Percentiles rank a stretch among this genome's conserved stretches.
These are phyloP conservation scores for Galeopsis tetrahit DNA, from an alignment of 257 asterid species.

Conservation along the genomic window DNA sequence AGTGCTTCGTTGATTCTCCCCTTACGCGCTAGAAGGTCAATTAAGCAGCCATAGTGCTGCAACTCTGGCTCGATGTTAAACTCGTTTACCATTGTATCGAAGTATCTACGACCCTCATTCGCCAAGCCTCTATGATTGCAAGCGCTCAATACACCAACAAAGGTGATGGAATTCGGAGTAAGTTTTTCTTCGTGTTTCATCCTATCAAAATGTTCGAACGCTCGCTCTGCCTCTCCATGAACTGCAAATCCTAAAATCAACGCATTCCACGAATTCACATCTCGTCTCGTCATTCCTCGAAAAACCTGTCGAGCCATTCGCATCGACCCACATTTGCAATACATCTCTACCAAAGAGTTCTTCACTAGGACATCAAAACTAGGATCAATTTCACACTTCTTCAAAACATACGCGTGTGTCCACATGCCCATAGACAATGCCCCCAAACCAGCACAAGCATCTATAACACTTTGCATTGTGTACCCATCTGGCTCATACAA, in stretches of 20 bases:
- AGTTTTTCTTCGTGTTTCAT: slow-evolving; percentile 57
- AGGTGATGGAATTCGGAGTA: slow-evolving; percentile 69
- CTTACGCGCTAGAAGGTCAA: slow-evolving; percentile 71
- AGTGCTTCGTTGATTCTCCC: slow-evolving; percentile 68
- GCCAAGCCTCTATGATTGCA: slow-evolving; percentile 81
- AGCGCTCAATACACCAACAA: slow-evolving; percentile 65
- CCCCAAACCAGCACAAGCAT: slow-evolving; percentile 79
- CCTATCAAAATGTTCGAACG: slow-evolving; percentile 44
- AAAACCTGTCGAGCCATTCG: slow-evolving; percentile 67
- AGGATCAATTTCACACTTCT: slow-evolving; percentile 35
- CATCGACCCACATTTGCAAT: slow-evolving; percentile 76
- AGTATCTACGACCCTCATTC: slow-evolving; percentile 57
- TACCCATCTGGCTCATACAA: slow-evolving; percentile 72
- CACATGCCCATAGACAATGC: slow-evolving; percentile 75
- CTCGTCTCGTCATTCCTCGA: slow-evolving; percentile 51
- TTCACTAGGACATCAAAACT: slow-evolving; percentile 51
- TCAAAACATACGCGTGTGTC: slow-evolving; percentile 66
- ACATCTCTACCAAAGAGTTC: slow-evolving; percentile 76
- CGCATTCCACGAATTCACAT: slow-evolving; percentile 76
- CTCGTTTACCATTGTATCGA: slow-evolving; percentile 53
- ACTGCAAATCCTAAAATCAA: slow-evolving; percentile 64
- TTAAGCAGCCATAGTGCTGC: slow-evolving; percentile 83
- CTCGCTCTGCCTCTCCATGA: slow-evolving; percentile 70
- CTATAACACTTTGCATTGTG: slow-evolving; percentile 72
- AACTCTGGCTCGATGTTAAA: slow-evolving; percentile 60